phyloP scores from a whole-genome alignment of 768 basidiomycete species.

The Russula emetica region DNA sequence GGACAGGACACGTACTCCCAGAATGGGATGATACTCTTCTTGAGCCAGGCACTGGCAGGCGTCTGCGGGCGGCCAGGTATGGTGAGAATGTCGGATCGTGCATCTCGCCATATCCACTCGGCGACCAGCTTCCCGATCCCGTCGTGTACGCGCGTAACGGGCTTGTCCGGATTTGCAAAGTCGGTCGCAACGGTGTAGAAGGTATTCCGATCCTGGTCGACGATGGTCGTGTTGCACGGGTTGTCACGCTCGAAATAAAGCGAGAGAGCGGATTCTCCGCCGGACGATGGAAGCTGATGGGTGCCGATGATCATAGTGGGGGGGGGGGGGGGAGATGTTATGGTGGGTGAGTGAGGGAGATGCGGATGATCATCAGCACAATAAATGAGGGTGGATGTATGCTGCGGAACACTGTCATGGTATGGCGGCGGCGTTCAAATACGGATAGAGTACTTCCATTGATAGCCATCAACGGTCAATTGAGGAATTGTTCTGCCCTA shows the following conservation, averaged over 20 bases:
- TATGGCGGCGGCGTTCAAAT: neutral
- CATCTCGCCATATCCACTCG: conserved; percentile 27
- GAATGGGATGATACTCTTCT: conserved; percentile 27
- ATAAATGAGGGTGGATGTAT: neutral
- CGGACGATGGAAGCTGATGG: neutral
- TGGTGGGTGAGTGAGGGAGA: neutral
- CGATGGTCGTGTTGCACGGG: conserved; percentile 27
- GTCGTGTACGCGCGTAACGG: conserved; percentile 21
- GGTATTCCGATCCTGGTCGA: conserved; percentile 14
- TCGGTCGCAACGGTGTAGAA: conserved; percentile 26
- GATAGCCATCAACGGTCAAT: no score
- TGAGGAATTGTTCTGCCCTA: no score
- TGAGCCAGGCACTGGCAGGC: conserved; percentile 26
- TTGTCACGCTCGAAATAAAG: conserved; percentile 23
- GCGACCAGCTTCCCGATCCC: conserved; percentile 23
- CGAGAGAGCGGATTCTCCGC: neutral
- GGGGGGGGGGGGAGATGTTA: neutral
- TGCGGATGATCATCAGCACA: neutral
- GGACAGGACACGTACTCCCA: conserved; percentile 10
- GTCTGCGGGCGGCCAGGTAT: conserved; percentile 10
- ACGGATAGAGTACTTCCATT: neutral
- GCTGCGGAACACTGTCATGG: neutral
- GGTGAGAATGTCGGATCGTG: conserved; percentile 27
- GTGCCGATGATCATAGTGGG: conserved; percentile 9
- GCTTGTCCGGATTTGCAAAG: conserved; percentile 15